Conservation (phyloP, 805 yeast genomes). For the Ogataea glucozyma region DNA sequence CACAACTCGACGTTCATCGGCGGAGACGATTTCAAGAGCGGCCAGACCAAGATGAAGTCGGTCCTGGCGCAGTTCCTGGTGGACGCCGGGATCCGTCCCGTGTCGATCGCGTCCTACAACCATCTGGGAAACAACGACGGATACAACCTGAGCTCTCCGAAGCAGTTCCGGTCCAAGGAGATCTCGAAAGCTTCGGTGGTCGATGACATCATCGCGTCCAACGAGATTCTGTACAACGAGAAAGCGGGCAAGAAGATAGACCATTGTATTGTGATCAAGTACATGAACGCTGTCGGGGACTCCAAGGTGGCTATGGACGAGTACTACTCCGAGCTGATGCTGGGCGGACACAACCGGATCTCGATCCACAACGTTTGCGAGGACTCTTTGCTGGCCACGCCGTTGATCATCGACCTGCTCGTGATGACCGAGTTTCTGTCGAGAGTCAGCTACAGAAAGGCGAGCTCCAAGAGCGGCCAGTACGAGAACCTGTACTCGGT, state of each 20-base stretch:
- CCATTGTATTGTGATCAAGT: constrained; percentile 94
- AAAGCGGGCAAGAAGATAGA: constrained; percentile 77
- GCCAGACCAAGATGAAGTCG: constrained; percentile 95
- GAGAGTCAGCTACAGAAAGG: constrained; percentile 76
- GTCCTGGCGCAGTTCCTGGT: constrained; percentile 94
- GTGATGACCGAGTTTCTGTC: constrained; percentile 88
- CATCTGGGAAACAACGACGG: constrained; percentile 98
- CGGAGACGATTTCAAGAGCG: constrained; percentile 96
- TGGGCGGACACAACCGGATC: constrained; percentile 95
- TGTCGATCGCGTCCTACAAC: constrained; percentile 92
- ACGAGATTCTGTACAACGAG: constrained; percentile 79
- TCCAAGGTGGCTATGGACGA: constrained; percentile 98
- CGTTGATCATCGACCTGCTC: constrained; percentile 87
- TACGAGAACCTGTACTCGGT: constrained; percentile 79
- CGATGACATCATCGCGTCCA: constrained; percentile 90
- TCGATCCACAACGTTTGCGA: constrained; percentile 95
- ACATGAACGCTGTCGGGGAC: constrained; percentile 92
- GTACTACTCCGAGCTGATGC: constrained; percentile 93
- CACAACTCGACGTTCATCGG: constrained; percentile 75
- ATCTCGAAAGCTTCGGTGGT: constrained; percentile 91
- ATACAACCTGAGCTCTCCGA: constrained; percentile 84
- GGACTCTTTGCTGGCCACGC: constrained; percentile 92
- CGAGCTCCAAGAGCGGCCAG: constrained; percentile 38
- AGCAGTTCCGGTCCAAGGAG: constrained; percentile 94
- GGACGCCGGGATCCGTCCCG: constrained; percentile 95